Evolutionary conservation across 2,329 filamentous ascomycete genomes (phyloP).

Genomic region (Microdochium nivale): DNA sequence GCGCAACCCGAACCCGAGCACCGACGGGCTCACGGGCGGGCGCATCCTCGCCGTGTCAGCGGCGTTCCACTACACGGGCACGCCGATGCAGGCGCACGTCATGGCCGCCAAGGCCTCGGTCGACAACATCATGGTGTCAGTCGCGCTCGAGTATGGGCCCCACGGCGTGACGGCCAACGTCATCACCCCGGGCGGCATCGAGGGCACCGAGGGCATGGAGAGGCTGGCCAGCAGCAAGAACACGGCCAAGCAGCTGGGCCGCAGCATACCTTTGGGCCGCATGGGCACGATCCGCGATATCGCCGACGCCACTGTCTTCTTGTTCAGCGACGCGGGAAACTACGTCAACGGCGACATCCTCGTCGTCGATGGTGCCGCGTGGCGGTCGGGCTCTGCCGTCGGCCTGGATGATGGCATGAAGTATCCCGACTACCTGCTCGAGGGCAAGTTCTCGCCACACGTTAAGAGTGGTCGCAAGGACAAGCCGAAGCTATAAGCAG

Average conservation of each 20-base stretch:
- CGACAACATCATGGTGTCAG: constrained; percentile 71
- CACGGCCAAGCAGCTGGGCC: constrained; percentile 23
- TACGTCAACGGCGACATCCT: constrained; percentile 78
- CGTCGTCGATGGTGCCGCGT: constrained; percentile 60
- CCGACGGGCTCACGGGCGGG: constrained; percentile 62
- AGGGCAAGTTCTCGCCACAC: constrained; percentile 27
- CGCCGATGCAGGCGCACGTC: constrained; percentile 83
- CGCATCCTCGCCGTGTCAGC: constrained; percentile 87
- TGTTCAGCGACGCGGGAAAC: constrained; percentile 79
- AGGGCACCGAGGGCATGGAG: constrained; percentile 72
- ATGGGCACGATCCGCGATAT: constrained; percentile 80
- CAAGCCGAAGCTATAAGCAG: constrained; percentile 29
- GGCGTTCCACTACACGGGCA: constrained; percentile 82
- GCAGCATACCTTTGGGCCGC: constrained; percentile 62
- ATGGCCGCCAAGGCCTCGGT: constrained; percentile 85
- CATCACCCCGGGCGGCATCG: constrained; percentile 81
- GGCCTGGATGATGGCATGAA: constrained; percentile 37
- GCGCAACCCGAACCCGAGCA: constrained; percentile 48
- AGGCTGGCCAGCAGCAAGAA: constrained; percentile 40
- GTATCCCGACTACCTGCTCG: constrained; percentile 43
- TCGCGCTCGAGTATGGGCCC: constrained; percentile 85
- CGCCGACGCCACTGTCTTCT: constrained; percentile 81
- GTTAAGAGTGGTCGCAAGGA: constrained; percentile 29
- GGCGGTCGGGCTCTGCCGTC: constrained; percentile 39
- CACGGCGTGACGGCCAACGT: constrained; percentile 81